phyloP scores from a whole-genome alignment of 768 basidiomycete genomes.

The Daedaleopsis nitida region DNA sequence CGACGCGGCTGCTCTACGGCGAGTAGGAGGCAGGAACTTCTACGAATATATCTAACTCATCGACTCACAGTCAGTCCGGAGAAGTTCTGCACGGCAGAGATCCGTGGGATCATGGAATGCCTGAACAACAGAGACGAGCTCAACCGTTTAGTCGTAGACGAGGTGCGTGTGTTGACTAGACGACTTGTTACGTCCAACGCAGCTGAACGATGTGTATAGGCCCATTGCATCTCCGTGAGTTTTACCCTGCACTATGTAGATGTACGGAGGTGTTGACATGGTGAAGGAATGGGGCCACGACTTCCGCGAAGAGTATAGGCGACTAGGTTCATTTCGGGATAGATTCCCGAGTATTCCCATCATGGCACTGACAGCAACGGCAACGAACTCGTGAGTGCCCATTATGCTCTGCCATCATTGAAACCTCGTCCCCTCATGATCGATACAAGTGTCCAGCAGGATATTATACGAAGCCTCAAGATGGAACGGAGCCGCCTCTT shows the following conservation, averaged over 20 bases:
- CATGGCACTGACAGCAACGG: constrained; percentile 87
- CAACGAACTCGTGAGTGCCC: constrained; percentile 50
- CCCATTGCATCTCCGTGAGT: constrained; percentile 80
- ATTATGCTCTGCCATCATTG: not conserved
- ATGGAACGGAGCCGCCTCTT: constrained; percentile 59
- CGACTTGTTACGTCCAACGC: too few species aligned
- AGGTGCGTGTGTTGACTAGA: constrained; percentile 44
- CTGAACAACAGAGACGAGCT: constrained; percentile 59
- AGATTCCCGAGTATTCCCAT: constrained; percentile 72
- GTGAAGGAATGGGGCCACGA: constrained; percentile 85
- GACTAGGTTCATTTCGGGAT: constrained; percentile 68
- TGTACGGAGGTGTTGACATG: not conserved
- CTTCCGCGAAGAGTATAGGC: constrained; percentile 74
- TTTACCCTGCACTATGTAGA: not conserved
- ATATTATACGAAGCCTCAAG: constrained; percentile 68
- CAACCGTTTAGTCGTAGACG: constrained; percentile 79
- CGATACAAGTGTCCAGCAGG: constrained; percentile 62
- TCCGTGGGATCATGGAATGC: constrained; percentile 49
- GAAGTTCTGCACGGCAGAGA: constrained; percentile 57
- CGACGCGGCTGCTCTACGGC: constrained; percentile 73
- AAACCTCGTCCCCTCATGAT: not conserved
- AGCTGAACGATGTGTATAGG: constrained; percentile 39
- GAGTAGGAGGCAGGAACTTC: constrained; percentile 22
- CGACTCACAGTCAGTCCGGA: constrained; percentile 70
- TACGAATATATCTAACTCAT: not conserved